phyloP scores from a whole-genome alignment of 495 filamentous ascomycete genomes.

The Talaromyces trachyspermus region DNA sequence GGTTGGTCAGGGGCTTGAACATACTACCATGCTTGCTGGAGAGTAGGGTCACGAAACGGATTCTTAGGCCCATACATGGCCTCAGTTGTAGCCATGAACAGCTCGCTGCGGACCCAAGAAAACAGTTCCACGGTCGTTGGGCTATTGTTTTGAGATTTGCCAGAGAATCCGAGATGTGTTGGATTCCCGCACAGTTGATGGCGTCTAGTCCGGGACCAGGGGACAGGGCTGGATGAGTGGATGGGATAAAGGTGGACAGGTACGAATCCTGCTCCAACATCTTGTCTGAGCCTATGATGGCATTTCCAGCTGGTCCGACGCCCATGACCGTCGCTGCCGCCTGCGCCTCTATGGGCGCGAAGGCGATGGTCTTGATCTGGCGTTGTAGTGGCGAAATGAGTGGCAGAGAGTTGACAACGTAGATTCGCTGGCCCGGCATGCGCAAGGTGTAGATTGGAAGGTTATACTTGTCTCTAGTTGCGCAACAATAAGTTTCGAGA shows the following conservation, averaged over 20 bases:
- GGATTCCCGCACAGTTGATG: neutral
- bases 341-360: slow-evolving; percentile 1
- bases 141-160: neutral
- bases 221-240: slow-evolving; percentile 2
- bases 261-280: slow-evolving; percentile 1
- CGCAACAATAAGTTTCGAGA: neutral
- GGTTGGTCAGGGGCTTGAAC: neutral
- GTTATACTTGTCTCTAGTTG: slow-evolving; percentile 1
- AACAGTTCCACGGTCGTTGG: neutral
- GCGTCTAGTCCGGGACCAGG: slow-evolving; percentile 2
- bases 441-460: slow-evolving; percentile 2
- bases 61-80: slow-evolving; percentile 2
- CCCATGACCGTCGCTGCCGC: slow-evolving; percentile 3
- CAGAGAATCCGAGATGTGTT: neutral
- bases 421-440: slow-evolving; percentile 3
- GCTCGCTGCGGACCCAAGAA: slow-evolving; percentile 1
- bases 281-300: slow-evolving; percentile 1
- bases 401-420: neutral
- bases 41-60: neutral
- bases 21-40: slow-evolving; percentile 2
- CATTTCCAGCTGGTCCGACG: slow-evolving; percentile 1
- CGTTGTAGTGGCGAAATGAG: slow-evolving; percentile 1
- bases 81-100: slow-evolving; percentile 1
- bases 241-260: neutral
- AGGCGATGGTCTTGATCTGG: slow-evolving; percentile 2